Evolutionary conservation across 352 stramenopile species (phyloP).

Genomic region (Elongisporangium undulatum): DNA sequence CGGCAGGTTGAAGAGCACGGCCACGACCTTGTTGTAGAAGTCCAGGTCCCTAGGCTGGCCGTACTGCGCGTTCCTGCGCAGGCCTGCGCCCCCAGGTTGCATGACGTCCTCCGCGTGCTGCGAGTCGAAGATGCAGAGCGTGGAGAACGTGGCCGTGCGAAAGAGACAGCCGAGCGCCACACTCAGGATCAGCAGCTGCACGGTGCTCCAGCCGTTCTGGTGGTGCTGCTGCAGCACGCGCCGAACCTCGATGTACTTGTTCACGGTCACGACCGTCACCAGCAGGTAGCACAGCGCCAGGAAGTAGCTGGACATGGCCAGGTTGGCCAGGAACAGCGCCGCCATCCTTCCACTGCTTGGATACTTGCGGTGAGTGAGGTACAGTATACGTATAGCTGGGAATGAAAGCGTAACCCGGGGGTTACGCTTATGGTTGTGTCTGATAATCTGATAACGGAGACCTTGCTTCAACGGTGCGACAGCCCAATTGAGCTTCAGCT

Average conservation of each 20-base stretch:
- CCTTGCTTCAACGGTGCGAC: too few species aligned
- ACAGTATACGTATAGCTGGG: not conserved
- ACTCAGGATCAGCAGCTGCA: constrained; percentile 80
- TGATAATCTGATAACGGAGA: too few species aligned
- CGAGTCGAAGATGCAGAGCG: constrained; percentile 85
- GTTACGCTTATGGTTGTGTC: not conserved
- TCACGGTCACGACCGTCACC: constrained; percentile 71
- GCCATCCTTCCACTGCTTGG: not conserved
- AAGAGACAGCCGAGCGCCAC: constrained; percentile 85
- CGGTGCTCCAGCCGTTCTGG: constrained; percentile 70
- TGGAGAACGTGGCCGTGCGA: constrained; percentile 82
- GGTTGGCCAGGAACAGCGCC: constrained; percentile 81
- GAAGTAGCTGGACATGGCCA: constrained; percentile 87
- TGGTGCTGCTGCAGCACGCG: constrained; percentile 64
- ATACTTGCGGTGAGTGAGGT: too few species aligned
- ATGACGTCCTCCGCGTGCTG: constrained; percentile 48
- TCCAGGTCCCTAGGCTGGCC: constrained; percentile 51
- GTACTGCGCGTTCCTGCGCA: not conserved
- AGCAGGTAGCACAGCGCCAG: constrained; percentile 86
- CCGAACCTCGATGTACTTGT: constrained; percentile 70
- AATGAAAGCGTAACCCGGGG: not conserved
- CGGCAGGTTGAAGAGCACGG: constrained; percentile 91
- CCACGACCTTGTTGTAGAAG: constrained; percentile 90
- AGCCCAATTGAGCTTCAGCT: too few species aligned
- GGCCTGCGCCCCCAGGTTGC: constrained; percentile 8